Conservation (phyloP, 805 yeast genomes). For the Ogataea ramenticola region DNA sequence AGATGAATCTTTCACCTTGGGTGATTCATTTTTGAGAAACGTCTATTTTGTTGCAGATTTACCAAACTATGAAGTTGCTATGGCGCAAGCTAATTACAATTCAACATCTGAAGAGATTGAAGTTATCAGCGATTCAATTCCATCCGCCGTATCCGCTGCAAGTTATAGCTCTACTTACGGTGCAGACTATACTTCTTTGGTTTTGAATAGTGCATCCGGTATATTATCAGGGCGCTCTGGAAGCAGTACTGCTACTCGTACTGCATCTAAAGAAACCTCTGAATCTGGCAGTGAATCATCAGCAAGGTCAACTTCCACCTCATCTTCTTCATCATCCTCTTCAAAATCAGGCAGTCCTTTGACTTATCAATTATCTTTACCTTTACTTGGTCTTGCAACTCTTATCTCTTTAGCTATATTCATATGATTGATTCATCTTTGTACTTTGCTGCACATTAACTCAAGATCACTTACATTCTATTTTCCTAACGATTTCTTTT, state of each 20-base stretch:
- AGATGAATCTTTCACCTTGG: constrained; percentile 34
- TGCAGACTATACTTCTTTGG: neutral
- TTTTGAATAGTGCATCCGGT: constrained; percentile 2
- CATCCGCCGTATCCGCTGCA: constrained; percentile 44
- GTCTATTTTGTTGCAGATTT: constrained; percentile 52
- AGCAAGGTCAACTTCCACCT: neutral
- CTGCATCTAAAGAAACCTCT: neutral
- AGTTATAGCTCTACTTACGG: constrained; percentile 38
- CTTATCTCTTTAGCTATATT: neutral
- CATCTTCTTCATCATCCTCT: neutral
- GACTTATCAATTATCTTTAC: neutral
- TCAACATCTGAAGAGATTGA: constrained; percentile 24
- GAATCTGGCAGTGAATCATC: neutral
- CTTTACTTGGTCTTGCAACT: neutral
- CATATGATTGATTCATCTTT: too few species aligned
- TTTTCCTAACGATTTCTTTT: too few species aligned
- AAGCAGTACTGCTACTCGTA: neutral
- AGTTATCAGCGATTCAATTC: constrained; percentile 36
- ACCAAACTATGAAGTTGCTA: constrained; percentile 33
- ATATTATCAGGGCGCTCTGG: neutral
- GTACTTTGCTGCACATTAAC: too few species aligned
- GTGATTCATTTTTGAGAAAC: constrained; percentile 45
- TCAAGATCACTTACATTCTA: too few species aligned
- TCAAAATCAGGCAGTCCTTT: neutral
- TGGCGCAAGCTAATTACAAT: constrained; percentile 38